Conservation (phyloP, 768 basidiomycete genomes). For the Hemileccinum impolitum region DNA sequence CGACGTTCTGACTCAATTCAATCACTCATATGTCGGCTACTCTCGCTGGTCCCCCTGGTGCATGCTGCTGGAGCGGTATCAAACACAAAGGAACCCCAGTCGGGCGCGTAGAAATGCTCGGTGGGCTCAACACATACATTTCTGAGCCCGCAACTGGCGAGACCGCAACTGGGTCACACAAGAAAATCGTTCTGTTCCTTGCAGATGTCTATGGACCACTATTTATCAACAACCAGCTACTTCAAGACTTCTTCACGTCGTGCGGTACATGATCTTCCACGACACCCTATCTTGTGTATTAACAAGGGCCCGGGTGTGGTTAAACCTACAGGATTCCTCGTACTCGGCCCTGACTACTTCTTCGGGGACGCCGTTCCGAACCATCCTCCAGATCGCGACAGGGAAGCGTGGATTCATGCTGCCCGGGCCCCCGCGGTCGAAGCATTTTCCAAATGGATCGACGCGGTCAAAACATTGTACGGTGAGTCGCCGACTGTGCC, state of each 20-base stretch:
- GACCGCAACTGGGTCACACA: slow-evolving; percentile 19
- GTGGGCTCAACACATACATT: slow-evolving; percentile 51
- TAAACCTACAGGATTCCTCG: slow-evolving; percentile 44
- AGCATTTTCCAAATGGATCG: slow-evolving; percentile 47
- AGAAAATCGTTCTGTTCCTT: slow-evolving; percentile 53
- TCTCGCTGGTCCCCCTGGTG: slow-evolving; percentile 42
- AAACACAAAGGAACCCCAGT: slow-evolving; percentile 48
- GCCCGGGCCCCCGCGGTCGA: slow-evolving; percentile 34
- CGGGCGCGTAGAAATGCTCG: slow-evolving; percentile 44
- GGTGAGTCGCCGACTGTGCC: slow-evolving; percentile 29
- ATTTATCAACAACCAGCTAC: slow-evolving; percentile 50
- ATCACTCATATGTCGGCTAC: slow-evolving; percentile 19
- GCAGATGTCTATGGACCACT: slow-evolving; percentile 55
- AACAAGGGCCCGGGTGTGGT: no score
- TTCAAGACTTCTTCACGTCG: slow-evolving; percentile 50
- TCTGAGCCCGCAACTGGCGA: slow-evolving; percentile 37
- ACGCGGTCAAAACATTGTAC: slow-evolving; percentile 45
- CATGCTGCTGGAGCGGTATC: slow-evolving; percentile 47
- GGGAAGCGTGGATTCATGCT: slow-evolving; percentile 37
- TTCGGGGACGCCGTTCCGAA: slow-evolving; percentile 44
- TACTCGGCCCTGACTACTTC: slow-evolving; percentile 61
- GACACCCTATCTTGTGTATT: no score
- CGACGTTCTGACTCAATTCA: no score
- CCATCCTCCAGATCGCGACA: slow-evolving; percentile 32
- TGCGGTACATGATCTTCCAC: slow-evolving; percentile 37